Evolutionary conservation across 2,329 filamentous ascomycete genomes (phyloP).

Genomic region (Stylonectria norvegica): DNA sequence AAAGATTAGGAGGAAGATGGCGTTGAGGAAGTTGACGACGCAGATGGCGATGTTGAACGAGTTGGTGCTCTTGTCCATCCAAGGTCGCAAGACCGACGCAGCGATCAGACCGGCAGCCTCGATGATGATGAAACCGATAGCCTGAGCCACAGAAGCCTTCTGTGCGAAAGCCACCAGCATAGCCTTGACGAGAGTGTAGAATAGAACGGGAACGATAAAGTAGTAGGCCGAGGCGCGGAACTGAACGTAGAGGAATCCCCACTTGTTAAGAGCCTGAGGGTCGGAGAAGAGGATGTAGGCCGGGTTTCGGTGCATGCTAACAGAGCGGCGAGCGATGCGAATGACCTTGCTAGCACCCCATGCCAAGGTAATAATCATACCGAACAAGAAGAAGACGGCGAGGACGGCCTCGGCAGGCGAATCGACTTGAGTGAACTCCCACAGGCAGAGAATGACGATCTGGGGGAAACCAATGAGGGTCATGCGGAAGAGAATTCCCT

Average conservation of each 20-base stretch:
- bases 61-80: constrained; percentile 99
- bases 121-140: constrained; percentile 76
- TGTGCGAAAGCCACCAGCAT: constrained; percentile 86
- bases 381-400: constrained; percentile 83
- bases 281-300: constrained; percentile 97
- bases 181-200: constrained; percentile 80
- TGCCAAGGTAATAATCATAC: constrained; percentile 70
- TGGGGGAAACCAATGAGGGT: constrained; percentile 89
- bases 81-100: constrained; percentile 78
- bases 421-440: constrained; percentile 86
- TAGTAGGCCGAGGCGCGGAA: constrained; percentile 96
- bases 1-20: constrained; percentile 86
- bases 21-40: constrained; percentile 85
- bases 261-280: constrained; percentile 90
- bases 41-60: constrained; percentile 93
- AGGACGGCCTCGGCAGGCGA: constrained; percentile 83
- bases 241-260: constrained; percentile 96
- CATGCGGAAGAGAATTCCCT: constrained; percentile 89
- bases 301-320: constrained; percentile 90
- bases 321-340: constrained; percentile 80
- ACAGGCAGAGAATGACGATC: constrained; percentile 84
- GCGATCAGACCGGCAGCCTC: constrained; percentile 75
- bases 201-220: constrained; percentile 78
- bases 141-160: constrained; percentile 66
- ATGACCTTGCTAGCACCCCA: constrained; percentile 93